Base-by-base conservation (phyloP, 2,329 filamentous ascomycete genomes). In the Penicillium sp. region DNA sequence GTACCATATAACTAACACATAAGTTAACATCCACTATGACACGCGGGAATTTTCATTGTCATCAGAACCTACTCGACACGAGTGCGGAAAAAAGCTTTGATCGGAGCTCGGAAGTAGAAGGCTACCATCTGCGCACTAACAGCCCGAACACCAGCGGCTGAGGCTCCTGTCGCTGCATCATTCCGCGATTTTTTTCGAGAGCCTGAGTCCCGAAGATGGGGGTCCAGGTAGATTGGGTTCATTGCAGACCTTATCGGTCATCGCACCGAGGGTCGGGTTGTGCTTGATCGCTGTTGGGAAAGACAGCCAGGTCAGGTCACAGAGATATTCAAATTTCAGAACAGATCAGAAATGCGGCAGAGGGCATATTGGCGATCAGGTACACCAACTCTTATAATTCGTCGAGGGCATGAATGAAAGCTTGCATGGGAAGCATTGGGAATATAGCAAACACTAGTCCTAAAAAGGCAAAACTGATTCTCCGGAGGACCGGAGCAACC, bases 1-100 rank as follows among this genome's bases (percentile, higher is more conserved):
- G 57, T 78, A 82, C 80, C 79, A 82, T 80, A 60, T 83, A 83
- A 68, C 81, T 82, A 65, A 37, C 52, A 44, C 49, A 52, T 47
- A 52, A 31, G 58, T 72, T 55, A 71, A 60, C 47, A 55, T 55
- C 53, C 58, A 22, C 9, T 16, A 49, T 9, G 26, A 31, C 3
- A 27, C 13, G 14, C 6, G n/a, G 4, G 10, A 8, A 9, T 6
- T 5, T 21, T 16, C 13, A 31, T 33, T 33, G 26, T 53, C 27
- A 35, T 31, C 29, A 19, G 9, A 14, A 81, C 82, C 71, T 92
- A 96, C 79, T 97, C 93, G 62, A 97, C 91, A 57, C 93, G 82
- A 1, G 90, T 93, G 59, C 91, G 86, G 76, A 97, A 96, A 72
- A 97, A 97, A 16, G 92, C 90, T 76, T 96, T 96, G 52, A 92